Evolutionary conservation across 768 basidiomycete genomes (phyloP), one percentile per base, ranked within the genome.

Genomic region (Paxillus ammoniavirescens): DNA sequence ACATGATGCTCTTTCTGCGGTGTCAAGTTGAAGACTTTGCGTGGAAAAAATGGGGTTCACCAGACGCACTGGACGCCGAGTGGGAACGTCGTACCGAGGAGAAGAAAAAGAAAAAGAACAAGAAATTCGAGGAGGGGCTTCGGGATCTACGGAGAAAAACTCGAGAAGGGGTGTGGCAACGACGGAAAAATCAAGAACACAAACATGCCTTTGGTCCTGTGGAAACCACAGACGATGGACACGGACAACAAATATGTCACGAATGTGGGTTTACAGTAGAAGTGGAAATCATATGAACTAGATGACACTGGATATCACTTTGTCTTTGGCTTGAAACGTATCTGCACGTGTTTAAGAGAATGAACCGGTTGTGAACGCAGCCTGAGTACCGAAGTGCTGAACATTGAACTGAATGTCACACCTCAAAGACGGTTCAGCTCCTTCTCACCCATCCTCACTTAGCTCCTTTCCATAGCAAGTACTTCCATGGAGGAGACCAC

Each of bases 1-100:
- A 98, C 76, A 98, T 98, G 97, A 98, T 98, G 97, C 79, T 99
- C 18, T 98, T 90, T 72, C 77, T 98, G 5, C 85, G 97, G 33
- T 88, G 77, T 64, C 96, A 98, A 69, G 92, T 97, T 2, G 97
- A 99, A 69, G 91, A 87, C 42, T 98, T 95, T 71, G 96, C 97
- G 5, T 97, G 88, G 89, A 87, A 91, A 67, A 99, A 99, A 72
- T 99, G 97, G 97, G 95, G 93, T 0, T 91, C 93, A 1, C 80
- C 91, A 8, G 94, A 97, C 68, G 92, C 84, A 9, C 71, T 99
- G 45, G 96, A 98, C 63, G 80, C 78, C 6, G 96, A 98, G 65
- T 98, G 86, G 69, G 87, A 90, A 61, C 77, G 79, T 33, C 80
- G 95, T 49, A 81, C 80, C 49, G 78, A 76, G 18, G 91, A 91